Percentiles rank a stretch among this genome's conserved stretches.
These are phyloP conservation scores for Ochetophila trinervis DNA, from an alignment of 306 rosid genomes.

Conservation along the genomic window DNA sequence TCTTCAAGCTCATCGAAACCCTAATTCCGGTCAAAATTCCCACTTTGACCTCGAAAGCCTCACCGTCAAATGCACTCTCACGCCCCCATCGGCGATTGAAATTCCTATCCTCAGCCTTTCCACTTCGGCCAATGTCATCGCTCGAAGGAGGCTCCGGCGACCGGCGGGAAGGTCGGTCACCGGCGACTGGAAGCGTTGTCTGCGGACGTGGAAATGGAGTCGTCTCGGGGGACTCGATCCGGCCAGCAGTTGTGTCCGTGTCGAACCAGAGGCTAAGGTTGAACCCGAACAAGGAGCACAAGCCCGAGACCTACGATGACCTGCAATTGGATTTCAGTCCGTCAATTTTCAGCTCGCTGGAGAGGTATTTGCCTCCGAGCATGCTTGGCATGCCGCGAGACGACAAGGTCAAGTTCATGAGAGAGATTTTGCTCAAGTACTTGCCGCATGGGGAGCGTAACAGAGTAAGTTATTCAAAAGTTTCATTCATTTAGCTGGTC, in stretches of 20 bases:
- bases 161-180: slow-evolving; percentile 18
- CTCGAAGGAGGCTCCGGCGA: slow-evolving; percentile 44
- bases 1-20: neutral
- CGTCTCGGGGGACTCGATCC: slow-evolving; percentile 4
- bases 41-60: slow-evolving; percentile 9
- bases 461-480: slow-evolving; percentile 38
- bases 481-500: neutral
- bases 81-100: neutral
- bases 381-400: slow-evolving; percentile 54
- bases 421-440: slow-evolving; percentile 59
- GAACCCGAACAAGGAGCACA: slow-evolving; percentile 59
- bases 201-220: slow-evolving; percentile 27
- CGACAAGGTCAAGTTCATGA: slow-evolving; percentile 63
- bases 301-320: slow-evolving; percentile 68
- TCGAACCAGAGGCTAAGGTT: slow-evolving; percentile 41
- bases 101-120: neutral
- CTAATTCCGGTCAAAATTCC: neutral
- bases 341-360: slow-evolving; percentile 60
- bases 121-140: slow-evolving; percentile 45
- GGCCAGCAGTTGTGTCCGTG: slow-evolving; percentile 9
- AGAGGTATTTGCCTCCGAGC: slow-evolving; percentile 54
- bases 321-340: slow-evolving; percentile 71
- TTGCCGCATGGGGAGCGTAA: slow-evolving; percentile 62
- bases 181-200: slow-evolving; percentile 11
- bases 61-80: neutral